Evolutionary conservation across 306 rosid genomes (phyloP).

Genomic region (Prosopis cineraria): DNA sequence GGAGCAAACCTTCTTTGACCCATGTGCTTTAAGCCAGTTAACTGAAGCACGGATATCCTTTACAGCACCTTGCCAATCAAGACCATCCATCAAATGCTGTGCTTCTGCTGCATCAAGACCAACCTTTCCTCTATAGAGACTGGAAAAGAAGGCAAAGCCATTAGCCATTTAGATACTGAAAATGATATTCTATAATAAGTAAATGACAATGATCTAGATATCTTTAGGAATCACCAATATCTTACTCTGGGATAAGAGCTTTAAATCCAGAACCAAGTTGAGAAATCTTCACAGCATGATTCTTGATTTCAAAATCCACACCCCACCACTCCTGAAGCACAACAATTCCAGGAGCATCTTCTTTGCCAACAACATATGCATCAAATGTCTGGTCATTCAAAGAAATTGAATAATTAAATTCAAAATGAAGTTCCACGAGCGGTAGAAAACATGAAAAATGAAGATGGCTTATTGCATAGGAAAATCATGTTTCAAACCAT

Average conservation of each 20-base stretch:
- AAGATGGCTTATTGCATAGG: not conserved
- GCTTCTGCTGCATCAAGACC: conserved; percentile 93
- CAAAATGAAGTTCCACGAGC: not conserved
- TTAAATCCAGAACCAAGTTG: conserved; percentile 72
- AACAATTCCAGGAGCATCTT: conserved; percentile 85
- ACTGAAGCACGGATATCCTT: conserved; percentile 84
- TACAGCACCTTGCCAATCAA: conserved; percentile 96
- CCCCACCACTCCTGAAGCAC: conserved; percentile 98
- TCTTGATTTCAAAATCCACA: conserved; percentile 77
- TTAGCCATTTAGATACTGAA: conserved; percentile 13
- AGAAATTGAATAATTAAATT: not conserved
- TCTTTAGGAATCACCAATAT: not conserved
- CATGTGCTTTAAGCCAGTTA: conserved; percentile 90
- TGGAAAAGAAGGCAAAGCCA: conserved; percentile 22
- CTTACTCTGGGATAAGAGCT: conserved; percentile 94
- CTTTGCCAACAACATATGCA: conserved; percentile 80
- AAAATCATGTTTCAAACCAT: conserved; percentile 13
- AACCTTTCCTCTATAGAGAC: conserved; percentile 80
- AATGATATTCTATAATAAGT: not conserved
- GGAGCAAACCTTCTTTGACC: conserved; percentile 72
- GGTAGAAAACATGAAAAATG: conserved; percentile 2
- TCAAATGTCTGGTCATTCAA: conserved; percentile 62
- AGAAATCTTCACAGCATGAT: conserved; percentile 78
- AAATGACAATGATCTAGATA: not conserved
- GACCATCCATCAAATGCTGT: conserved; percentile 82